Evolutionary conservation across 2,329 filamentous ascomycete genomes (phyloP), one percentile per base, ranked within the genome.

Genomic region (Eutypa lata): DNA sequence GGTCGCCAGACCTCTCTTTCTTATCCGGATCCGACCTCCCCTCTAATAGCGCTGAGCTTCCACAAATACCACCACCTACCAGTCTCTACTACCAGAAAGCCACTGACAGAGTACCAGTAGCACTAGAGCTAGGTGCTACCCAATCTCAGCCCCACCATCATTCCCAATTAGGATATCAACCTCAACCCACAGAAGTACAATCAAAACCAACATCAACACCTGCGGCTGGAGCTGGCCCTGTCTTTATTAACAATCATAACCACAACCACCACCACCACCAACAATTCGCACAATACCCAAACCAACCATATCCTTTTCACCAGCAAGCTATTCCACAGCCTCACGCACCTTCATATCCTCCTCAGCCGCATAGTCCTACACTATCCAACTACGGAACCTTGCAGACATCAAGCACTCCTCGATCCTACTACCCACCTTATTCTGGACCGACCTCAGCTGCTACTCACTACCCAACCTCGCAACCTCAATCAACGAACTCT

Each of bases 1-100:
- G 77, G 68, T 83, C 80, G 62, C 81, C 81, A 65, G 80, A 83
- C 72, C 75, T 83, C 59, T 82, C 80, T 54, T 81, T 77, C 54
- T 77, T 83, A 68, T 71, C 77, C 55, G 65, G 70, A 45, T 55
- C 61, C 50, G 63, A 61, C 48, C 57, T 59, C 38, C 62, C 61
- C 57, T 60, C 66, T 54, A 65, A 64, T 58, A 58, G 50, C 53
- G 53, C 55, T 43, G 46, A 55, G 56, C 61, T 56, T 57, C 62
- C 57, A 56, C 63, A 55, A 50, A 58, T 59, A 46, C 63, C 50
- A 55, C 58, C 55, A 28, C 56, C 33, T 33, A 49, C 49, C 48
- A 62, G 68, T 61, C 55, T 61, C 61, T 69, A 67, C 59, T 66
- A 67, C 54, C 46, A 45, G 51, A 43, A 51, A 60, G 55, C 42